Percentiles rank a stretch among this genome's conserved stretches.
phyloP scores from a whole-genome alignment of 2,329 filamentous ascomycete species.

The Arthrinium phaeospermum region DNA sequence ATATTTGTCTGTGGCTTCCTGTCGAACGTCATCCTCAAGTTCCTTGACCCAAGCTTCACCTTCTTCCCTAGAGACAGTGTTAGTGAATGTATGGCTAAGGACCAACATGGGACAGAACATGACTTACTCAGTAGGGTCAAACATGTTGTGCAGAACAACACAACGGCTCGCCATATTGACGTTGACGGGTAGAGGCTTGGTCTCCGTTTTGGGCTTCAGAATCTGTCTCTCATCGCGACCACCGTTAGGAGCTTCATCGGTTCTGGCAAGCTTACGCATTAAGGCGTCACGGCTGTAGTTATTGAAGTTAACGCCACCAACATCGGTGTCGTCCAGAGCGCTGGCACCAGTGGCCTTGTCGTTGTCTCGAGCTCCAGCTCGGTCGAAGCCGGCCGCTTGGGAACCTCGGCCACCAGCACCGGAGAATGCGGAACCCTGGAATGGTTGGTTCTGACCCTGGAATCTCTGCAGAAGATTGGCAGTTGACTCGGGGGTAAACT shows the following conservation, averaged over 20 bases:
- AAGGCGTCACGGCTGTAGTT: slow-evolving; percentile 98
- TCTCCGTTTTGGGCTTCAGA: slow-evolving; percentile 78
- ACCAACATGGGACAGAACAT: too few species aligned
- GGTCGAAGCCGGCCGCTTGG: slow-evolving; percentile 87
- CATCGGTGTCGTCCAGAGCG: slow-evolving; percentile 95
- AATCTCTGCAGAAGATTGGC: slow-evolving; percentile 91
- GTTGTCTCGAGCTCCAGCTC: slow-evolving; percentile 84
- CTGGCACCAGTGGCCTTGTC: slow-evolving; percentile 92
- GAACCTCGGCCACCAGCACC: slow-evolving; percentile 86
- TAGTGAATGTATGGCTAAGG: slow-evolving; percentile 34
- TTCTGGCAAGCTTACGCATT: slow-evolving; percentile 97
- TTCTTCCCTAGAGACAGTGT: slow-evolving; percentile 70
- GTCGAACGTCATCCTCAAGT: slow-evolving; percentile 89
- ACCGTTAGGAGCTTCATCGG: slow-evolving; percentile 76
- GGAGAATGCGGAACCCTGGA: slow-evolving; percentile 90
- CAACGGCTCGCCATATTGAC: slow-evolving; percentile 93
- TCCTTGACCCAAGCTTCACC: slow-evolving; percentile 90
- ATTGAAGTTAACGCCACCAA: slow-evolving; percentile 98
- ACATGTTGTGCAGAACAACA: slow-evolving; percentile 94
- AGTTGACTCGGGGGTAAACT: slow-evolving; percentile 97
- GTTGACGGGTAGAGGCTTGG: slow-evolving; percentile 79
- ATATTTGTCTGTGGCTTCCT: slow-evolving; percentile 94
- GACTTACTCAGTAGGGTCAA: slow-evolving; percentile 87
- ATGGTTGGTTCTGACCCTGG: slow-evolving; percentile 71
- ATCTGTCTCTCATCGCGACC: slow-evolving; percentile 73